Conservation (phyloP, 2,329 filamentous ascomycete genomes). For the Ilyonectria robusta region DNA sequence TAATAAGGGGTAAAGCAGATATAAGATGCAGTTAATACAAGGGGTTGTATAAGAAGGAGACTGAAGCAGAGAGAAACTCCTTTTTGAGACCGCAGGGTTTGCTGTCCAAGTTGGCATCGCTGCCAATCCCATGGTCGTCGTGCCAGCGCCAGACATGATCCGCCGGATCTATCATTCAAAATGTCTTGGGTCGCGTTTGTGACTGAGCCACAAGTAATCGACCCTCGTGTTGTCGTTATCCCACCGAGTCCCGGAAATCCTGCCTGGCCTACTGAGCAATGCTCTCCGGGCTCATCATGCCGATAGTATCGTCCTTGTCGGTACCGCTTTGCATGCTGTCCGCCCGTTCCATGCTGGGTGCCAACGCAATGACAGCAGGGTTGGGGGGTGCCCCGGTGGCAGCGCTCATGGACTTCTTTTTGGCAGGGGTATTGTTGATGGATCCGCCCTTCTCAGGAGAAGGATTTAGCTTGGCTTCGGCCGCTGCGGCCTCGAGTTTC, state of each 20-base stretch:
- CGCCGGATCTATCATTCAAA: constrained; percentile 15
- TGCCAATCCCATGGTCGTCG: constrained; percentile 13
- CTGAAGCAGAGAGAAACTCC: constrained; percentile 13
- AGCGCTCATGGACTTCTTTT: constrained; percentile 65
- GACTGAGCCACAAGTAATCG: neutral
- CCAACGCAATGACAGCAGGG: constrained; percentile 57
- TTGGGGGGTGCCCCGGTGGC: constrained; percentile 56
- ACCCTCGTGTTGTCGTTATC: neutral
- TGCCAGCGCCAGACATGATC: neutral
- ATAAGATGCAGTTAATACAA: constrained; percentile 40
- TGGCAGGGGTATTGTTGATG: constrained; percentile 60
- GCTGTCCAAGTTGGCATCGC: constrained; percentile 12
- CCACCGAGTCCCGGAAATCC: constrained; percentile 29
- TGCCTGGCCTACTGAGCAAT: constrained; percentile 64
- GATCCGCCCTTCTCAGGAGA: constrained; percentile 54
- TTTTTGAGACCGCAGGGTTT: constrained; percentile 18
- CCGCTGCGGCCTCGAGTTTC: constrained; percentile 77
- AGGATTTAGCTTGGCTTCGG: constrained; percentile 60
- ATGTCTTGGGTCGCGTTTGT: constrained; percentile 2
- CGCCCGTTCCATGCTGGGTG: constrained; percentile 69
- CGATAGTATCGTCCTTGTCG: constrained; percentile 77
- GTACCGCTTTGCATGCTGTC: constrained; percentile 71
- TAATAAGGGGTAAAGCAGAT: constrained; percentile 25
- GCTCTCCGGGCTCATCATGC: constrained; percentile 90
- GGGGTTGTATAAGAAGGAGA: constrained; percentile 36